Evolutionary conservation across 345 rosid genomes (phyloP).

Genomic region (Cardamine chenopodiifolia): DNA sequence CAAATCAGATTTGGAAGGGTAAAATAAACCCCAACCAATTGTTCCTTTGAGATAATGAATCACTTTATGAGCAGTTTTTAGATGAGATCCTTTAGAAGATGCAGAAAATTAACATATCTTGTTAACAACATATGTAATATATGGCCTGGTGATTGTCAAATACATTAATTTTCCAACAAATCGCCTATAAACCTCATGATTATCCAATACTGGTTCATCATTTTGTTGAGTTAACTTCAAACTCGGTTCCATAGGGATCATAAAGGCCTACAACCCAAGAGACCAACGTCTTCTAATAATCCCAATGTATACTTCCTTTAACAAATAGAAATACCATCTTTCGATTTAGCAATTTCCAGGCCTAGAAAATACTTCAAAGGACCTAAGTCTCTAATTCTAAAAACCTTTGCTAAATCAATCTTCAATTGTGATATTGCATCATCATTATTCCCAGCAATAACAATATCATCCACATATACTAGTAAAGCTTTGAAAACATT

Average conservation of each 20-base stretch:
- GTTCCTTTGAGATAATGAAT: not conserved
- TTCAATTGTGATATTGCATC: not conserved
- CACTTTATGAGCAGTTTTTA: not conserved
- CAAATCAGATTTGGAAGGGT: fast-evolving
- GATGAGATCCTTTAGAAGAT: not conserved
- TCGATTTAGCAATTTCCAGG: not conserved
- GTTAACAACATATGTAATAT: too few relatives aligned
- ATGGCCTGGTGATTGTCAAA: not conserved
- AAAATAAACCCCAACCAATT: not conserved
- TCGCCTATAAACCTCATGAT: not conserved
- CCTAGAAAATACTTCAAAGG: not conserved
- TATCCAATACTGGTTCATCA: not conserved
- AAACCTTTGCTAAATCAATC: not conserved
- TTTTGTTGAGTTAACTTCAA: not conserved
- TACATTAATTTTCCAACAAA: not conserved
- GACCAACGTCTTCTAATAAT: not conserved
- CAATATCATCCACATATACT: not conserved
- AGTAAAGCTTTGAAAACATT: not conserved
- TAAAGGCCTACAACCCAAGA: not conserved
- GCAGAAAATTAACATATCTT: too few relatives aligned
- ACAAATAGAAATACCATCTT: not conserved
- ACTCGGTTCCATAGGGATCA: not conserved
- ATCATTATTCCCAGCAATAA: not conserved
- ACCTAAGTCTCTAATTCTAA: not conserved
- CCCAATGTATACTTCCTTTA: not conserved